A percentile compares a stretch with the other conserved stretches of the same genome.
Evolutionary conservation across 2,329 filamentous ascomycete species (phyloP).

Genomic region (Boeremia lycopersici): DNA sequence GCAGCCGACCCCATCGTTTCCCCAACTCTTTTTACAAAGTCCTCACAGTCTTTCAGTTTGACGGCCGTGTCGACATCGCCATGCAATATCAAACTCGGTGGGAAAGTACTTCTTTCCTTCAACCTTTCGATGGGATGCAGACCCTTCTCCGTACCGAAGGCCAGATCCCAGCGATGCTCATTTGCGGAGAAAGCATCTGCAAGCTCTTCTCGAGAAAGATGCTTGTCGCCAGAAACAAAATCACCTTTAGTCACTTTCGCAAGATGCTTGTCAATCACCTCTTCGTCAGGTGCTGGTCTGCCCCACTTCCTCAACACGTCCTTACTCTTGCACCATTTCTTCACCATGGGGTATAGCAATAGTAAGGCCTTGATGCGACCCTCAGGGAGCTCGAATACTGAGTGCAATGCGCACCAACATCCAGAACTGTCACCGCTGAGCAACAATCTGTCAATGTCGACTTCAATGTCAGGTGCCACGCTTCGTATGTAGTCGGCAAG

Average conservation of each 20-base stretch:
- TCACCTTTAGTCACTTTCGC: neutral
- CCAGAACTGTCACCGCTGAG: constrained; percentile 38
- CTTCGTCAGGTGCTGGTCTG: neutral
- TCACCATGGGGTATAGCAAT: constrained; percentile 7
- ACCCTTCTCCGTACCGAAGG: neutral
- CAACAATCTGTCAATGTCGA: constrained; percentile 23
- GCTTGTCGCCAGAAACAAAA: neutral
- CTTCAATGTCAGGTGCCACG: constrained; percentile 1
- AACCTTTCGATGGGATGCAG: constrained; percentile 16
- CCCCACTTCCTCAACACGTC: constrained; percentile 2
- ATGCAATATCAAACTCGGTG: constrained; percentile 14
- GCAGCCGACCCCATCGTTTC: constrained; percentile 1
- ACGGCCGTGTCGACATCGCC: constrained; percentile 8
- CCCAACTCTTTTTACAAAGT: constrained; percentile 11
- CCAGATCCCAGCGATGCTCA: constrained; percentile 2
- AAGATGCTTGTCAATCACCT: constrained; percentile 7
- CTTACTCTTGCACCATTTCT: constrained; percentile 15
- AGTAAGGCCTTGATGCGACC: constrained; percentile 1
- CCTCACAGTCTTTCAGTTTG: constrained; percentile 13
- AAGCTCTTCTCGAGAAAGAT: neutral
- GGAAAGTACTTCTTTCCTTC: neutral
- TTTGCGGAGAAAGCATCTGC: constrained; percentile 6
- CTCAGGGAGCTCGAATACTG: constrained; percentile 7
- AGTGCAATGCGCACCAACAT: constrained; percentile 32
- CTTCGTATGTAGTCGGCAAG: constrained; percentile 8